Base-by-base conservation (phyloP, 2,329 filamentous ascomycete genomes). In the Xylariales sp. region DNA sequence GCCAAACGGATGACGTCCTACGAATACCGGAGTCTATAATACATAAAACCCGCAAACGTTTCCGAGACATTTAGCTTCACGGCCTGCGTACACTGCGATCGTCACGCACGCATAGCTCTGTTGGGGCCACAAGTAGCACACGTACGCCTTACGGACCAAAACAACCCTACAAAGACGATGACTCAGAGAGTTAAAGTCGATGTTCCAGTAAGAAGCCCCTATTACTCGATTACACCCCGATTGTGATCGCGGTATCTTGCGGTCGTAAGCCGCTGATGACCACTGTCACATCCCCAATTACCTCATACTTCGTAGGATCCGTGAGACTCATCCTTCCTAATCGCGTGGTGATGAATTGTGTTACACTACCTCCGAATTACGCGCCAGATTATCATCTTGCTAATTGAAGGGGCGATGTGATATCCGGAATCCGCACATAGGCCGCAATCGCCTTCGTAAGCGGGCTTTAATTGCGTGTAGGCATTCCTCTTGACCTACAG, bases 381-480 rank as follows among this genome's bases (percentile, higher is more conserved):
- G 49, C 43, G 65, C 55, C 28, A 12, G n/a, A 7, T 23, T 7
- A 3, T 32, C 36, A 30, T 16, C 23, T 43, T 32, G 23, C 41
- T 8, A 46, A 61, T n/a, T 32, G n/a, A 30, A 34, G 30, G 49
- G 49, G 3, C 3, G 62, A 39, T 30, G 55, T 45, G 41, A 39
- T 59, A 39, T 60, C 23, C 49, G 30, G 18, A 39, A 52, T 41
- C 55, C 36, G 32, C 39, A 28, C 23, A 12, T 45, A 65, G 36
- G 65, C 57, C 49, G 16, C 56, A 34, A 50, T 57, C 18, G 23
- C 46, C 39, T 56, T 45, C 43, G 59, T 63, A 67, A 59, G 57
- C 55, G 54, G 30, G 2, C 16, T 4, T n/a, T 49, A 50, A 56
- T 14, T 16, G 34, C 7, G 16, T 43, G 32, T 57, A 41, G 39